These are phyloP conservation scores for Saitozyma sp. DNA, from an alignment of 768 basidiomycete genomes.

Conservation along the genomic window DNA sequence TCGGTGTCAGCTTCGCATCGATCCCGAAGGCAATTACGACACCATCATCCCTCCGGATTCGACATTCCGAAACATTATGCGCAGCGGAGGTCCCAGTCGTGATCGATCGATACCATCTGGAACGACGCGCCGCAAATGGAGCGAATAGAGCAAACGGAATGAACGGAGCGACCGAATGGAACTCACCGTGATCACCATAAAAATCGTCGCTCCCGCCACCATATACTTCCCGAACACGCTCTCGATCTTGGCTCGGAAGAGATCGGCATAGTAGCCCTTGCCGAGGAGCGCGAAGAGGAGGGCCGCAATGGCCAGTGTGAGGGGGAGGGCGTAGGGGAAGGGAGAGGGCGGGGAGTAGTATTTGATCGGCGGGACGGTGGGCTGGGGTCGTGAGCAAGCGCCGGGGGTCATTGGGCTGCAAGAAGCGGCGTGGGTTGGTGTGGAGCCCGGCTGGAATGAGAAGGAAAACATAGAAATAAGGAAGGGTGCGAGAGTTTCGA, in stretches of 20 bases:
- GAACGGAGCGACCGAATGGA: neutral
- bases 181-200: slow-evolving; percentile 21
- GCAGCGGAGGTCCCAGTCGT: no score
- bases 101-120: no score
- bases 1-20: no score
- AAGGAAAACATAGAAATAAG: no score
- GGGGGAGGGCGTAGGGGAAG: slow-evolving; percentile 18
- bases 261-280: slow-evolving; percentile 22
- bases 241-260: slow-evolving; percentile 12
- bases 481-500: no score
- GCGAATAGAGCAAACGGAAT: no score
- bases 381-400: slow-evolving; percentile 7
- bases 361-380: slow-evolving; percentile 12
- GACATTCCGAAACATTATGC: no score
- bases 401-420: neutral
- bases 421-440: neutral
- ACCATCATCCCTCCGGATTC: no score
- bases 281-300: slow-evolving; percentile 25
- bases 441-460: no score
- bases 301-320: slow-evolving; percentile 8
- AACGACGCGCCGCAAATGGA: no score
- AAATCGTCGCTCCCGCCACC: slow-evolving; percentile 5
- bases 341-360: slow-evolving; percentile 29
- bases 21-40: no score
- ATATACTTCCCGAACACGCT: slow-evolving; percentile 14